phyloP scores from a whole-genome alignment of 306 rosid genomes.

The Elaeagnus macrophylla region DNA sequence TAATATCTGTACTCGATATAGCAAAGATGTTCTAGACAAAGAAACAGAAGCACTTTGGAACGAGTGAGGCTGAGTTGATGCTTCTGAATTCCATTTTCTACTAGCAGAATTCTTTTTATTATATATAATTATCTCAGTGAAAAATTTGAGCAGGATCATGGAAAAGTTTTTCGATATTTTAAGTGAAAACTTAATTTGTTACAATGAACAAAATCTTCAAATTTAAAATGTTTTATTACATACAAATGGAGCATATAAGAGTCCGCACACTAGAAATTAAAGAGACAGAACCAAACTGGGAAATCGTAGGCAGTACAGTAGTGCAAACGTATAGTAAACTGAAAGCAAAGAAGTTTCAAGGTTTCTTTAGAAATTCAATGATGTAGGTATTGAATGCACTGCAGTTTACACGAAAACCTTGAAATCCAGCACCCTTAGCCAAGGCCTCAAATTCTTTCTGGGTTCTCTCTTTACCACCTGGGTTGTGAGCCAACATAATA shows the following conservation, averaged over 20 bases:
- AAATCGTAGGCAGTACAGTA: slow-evolving; percentile 13
- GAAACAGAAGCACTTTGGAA: too few species aligned
- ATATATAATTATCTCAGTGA: too few species aligned
- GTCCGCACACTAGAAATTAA: not conserved
- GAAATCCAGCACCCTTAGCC: slow-evolving; percentile 70
- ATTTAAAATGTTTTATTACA: not conserved
- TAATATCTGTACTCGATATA: too few species aligned
- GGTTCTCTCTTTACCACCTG: slow-evolving; percentile 95
- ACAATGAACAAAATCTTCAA: too few species aligned
- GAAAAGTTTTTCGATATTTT: too few species aligned
- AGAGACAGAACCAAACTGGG: slow-evolving; percentile 11
- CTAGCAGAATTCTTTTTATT: too few species aligned
- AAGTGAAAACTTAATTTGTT: too few species aligned
- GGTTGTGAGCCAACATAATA: slow-evolving; percentile 80
- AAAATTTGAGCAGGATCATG: too few species aligned
- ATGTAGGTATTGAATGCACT: slow-evolving; percentile 67
- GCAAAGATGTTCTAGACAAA: too few species aligned
- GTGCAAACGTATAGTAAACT: not conserved
- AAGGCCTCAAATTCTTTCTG: slow-evolving; percentile 63
- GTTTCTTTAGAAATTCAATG: slow-evolving; percentile 66
- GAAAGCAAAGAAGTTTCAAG: slow-evolving; percentile 12
- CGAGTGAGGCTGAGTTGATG: too few species aligned
- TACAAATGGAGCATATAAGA: not conserved
- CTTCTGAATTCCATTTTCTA: too few species aligned
- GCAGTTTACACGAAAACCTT: slow-evolving; percentile 44